Percentiles rank a stretch among this genome's conserved stretches.
Evolutionary conservation across 2,329 filamentous ascomycete genomes (phyloP).

Genomic region (Trichophyton schoenleinii): DNA sequence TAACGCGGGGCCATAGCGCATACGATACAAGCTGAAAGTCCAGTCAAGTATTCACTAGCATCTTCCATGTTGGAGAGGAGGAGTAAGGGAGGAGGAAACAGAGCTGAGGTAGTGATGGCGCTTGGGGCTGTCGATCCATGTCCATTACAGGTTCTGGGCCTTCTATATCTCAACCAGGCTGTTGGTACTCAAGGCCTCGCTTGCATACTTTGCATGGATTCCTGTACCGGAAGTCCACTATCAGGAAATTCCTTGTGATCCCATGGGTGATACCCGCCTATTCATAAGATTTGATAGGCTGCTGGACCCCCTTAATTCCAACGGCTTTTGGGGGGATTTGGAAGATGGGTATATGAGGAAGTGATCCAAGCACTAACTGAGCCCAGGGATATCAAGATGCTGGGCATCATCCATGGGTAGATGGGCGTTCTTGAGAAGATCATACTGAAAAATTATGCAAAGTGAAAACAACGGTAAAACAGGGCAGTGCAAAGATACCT

Average conservation of each 20-base stretch:
- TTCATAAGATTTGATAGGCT: neutral
- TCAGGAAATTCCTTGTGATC: neutral
- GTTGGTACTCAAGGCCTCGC: neutral
- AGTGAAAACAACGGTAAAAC: neutral
- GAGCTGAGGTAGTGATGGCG: neutral
- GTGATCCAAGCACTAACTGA: neutral
- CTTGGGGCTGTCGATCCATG: neutral
- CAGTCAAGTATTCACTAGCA: neutral
- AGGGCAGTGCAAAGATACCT: neutral
- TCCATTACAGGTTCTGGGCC: neutral
- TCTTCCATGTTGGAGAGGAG: neutral
- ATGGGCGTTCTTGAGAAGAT: neutral
- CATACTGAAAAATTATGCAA: neutral
- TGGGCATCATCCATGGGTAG: neutral
- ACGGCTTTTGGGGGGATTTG: neutral
- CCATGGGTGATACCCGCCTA: neutral
- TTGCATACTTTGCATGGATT: neutral
- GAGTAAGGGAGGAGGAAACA: neutral
- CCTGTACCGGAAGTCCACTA: neutral
- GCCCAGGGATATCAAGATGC: neutral
- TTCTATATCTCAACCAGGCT: neutral
- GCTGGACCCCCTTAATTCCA: neutral
- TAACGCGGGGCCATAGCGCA: conserved; percentile 1
- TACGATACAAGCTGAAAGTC: neutral
- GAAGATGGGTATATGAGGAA: neutral